Conservation (phyloP, 2,329 filamentous ascomycete species). For the Dothistroma septosporum region DNA sequence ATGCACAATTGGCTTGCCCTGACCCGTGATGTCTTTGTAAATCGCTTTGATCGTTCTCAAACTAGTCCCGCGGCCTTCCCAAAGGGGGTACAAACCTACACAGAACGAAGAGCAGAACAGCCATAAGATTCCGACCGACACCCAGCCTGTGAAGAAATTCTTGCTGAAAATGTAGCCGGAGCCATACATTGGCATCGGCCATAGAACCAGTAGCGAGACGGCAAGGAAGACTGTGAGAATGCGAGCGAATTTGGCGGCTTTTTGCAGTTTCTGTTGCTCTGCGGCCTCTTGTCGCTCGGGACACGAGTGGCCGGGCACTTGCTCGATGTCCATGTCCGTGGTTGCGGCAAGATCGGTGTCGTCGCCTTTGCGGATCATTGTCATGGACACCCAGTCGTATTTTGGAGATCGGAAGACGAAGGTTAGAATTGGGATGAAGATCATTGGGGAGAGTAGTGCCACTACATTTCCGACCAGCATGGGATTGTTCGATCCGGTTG, state of each 20-base stretch:
- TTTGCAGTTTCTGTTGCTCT: constrained; percentile 42
- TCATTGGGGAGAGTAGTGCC: constrained; percentile 69
- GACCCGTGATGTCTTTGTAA: constrained; percentile 53
- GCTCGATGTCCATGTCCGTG: constrained; percentile 63
- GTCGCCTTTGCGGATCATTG: constrained; percentile 70
- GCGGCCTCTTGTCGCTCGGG: constrained; percentile 39
- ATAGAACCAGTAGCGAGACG: constrained; percentile 69
- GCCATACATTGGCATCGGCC: constrained; percentile 92
- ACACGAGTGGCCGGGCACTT: constrained; percentile 51
- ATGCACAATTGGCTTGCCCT: constrained; percentile 26
- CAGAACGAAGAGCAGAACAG: constrained; percentile 67
- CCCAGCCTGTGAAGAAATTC: constrained; percentile 59
- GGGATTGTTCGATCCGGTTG: constrained; percentile 78
- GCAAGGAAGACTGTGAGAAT: constrained; percentile 61
- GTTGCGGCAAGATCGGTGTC: constrained; percentile 66
- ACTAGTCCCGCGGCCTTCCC: constrained; percentile 69
- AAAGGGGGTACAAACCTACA: constrained; percentile 78
- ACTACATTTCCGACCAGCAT: constrained; percentile 86
- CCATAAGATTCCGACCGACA: constrained; percentile 70
- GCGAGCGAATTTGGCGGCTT: constrained; percentile 50
- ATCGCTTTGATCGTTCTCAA: constrained; percentile 59
- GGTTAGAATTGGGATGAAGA: constrained; percentile 74
- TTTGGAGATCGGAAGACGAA: constrained; percentile 65
- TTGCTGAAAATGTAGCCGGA: constrained; percentile 75
- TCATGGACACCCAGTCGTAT: constrained; percentile 86